Evolutionary conservation across 108 stramenopile genomes (phyloP).

Genomic region (Aureococcus anophagefferens): DNA sequence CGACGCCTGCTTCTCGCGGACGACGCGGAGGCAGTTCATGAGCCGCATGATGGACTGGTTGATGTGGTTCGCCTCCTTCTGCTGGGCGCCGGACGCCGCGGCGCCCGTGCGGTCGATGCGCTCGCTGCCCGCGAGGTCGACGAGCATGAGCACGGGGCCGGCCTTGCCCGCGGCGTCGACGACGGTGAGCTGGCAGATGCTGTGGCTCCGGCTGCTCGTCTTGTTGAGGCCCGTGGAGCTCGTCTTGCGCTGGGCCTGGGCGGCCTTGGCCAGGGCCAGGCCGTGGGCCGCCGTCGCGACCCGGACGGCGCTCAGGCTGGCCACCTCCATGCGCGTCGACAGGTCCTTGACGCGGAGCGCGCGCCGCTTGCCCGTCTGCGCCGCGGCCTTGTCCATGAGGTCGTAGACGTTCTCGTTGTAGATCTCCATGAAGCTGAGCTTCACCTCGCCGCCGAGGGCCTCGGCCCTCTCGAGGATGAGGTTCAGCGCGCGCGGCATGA

Average conservation of each 20-base stretch:
- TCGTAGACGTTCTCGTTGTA: slow-evolving; percentile 95
- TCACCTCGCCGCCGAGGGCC: slow-evolving; percentile 34
- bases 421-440: slow-evolving; percentile 84
- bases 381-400: slow-evolving; percentile 52
- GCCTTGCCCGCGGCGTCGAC: slow-evolving; percentile 13
- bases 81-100: slow-evolving; percentile 53
- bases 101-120: slow-evolving; percentile 66
- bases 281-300: slow-evolving; percentile 38
- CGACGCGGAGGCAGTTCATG: not conserved
- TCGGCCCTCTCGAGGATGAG: not conserved
- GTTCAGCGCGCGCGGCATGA: slow-evolving; percentile 24
- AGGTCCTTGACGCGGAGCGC: not conserved
- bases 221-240: slow-evolving; percentile 77
- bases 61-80: slow-evolving; percentile 72
- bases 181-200: slow-evolving; percentile 75
- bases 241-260: slow-evolving; percentile 65
- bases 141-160: slow-evolving; percentile 67
- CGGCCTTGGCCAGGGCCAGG: slow-evolving; percentile 44
- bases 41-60: not conserved
- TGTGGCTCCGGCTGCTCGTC: slow-evolving; percentile 81
- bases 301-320: not conserved
- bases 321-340: not conserved
- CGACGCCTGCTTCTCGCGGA: not conserved
- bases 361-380: not conserved
- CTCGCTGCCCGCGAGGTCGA: slow-evolving; percentile 95